phyloP scores from a whole-genome alignment of 2,329 filamentous ascomycete species.

The Hymenoscyphus repandus region DNA sequence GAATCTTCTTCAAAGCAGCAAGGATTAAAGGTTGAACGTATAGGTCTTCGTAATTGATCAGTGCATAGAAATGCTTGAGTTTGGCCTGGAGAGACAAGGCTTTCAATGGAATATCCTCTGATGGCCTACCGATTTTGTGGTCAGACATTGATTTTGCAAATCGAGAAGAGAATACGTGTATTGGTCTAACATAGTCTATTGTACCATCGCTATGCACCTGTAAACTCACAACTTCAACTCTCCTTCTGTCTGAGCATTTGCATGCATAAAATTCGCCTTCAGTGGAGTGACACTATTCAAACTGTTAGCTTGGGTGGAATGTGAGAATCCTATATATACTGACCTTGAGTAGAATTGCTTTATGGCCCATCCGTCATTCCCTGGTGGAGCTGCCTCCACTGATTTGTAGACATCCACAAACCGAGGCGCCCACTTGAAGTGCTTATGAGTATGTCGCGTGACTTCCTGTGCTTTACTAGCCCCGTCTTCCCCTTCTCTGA shows the following conservation, averaged over 20 bases:
- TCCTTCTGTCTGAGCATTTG: constrained; percentile 55
- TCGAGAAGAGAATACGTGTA: constrained; percentile 16
- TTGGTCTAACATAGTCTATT: constrained; percentile 32
- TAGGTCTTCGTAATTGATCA: constrained; percentile 77
- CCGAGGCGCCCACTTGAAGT: constrained; percentile 91
- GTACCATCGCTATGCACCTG: constrained; percentile 36
- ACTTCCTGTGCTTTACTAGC: constrained; percentile 34
- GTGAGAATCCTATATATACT: constrained; percentile 21
- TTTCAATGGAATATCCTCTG: constrained; percentile 8
- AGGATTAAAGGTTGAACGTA: constrained; percentile 88
- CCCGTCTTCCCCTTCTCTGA: constrained; percentile 58
- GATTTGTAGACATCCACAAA: constrained; percentile 84
- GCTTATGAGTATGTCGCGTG: constrained; percentile 62
- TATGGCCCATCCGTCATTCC: constrained; percentile 91
- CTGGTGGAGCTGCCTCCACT: constrained; percentile 72
- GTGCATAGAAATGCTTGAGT: constrained; percentile 51
- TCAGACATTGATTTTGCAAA: constrained; percentile 18
- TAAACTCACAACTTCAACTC: constrained; percentile 81
- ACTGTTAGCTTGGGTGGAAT: no score
- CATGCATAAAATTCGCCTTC: constrained; percentile 88
- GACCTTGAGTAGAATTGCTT: constrained; percentile 83
- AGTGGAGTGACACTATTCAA: constrained; percentile 72
- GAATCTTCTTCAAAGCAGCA: constrained; percentile 58
- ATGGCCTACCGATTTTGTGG: constrained; percentile 16
- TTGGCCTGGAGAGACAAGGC: constrained; percentile 22